Percentiles rank a stretch among this genome's conserved stretches.
Conservation (phyloP, 345 rosid species). For the Eutrema yunnanense region DNA sequence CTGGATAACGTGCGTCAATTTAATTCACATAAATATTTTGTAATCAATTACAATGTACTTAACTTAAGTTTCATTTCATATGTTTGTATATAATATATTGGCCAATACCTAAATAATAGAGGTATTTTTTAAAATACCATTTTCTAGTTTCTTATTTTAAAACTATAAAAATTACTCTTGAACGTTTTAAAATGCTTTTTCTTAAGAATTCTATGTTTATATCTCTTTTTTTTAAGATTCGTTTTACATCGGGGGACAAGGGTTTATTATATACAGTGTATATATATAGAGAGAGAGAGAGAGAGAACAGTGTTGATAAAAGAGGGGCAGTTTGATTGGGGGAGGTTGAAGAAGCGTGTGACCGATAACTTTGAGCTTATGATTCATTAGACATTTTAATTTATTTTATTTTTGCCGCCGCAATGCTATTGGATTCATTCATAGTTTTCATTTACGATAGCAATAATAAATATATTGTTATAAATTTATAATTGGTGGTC, state of each 20-base stretch:
- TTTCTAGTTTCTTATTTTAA: not conserved
- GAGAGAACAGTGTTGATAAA: constrained; percentile 2
- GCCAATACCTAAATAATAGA: not conserved
- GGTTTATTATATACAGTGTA: not conserved
- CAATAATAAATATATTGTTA: not conserved
- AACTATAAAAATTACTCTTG: not conserved
- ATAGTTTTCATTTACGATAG: not conserved
- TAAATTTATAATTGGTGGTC: not conserved
- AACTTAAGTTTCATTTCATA: not conserved
- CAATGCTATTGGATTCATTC: constrained; percentile 16
- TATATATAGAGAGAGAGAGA: not conserved
- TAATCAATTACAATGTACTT: not conserved
- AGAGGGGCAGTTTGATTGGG: constrained; percentile 23
- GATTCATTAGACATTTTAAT: not conserved
- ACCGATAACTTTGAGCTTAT: constrained; percentile 22
- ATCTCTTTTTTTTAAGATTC: not conserved
- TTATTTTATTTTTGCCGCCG: constrained; percentile 12
- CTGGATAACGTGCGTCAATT: constrained; percentile 7
- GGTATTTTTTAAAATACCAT: not conserved
- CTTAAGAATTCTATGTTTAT: not conserved
- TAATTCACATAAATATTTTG: not conserved
- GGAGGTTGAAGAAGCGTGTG: constrained; percentile 31
- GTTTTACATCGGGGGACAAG: not conserved
- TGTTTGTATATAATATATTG: not conserved
- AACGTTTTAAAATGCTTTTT: not conserved